Base-by-base conservation (phyloP, 345 rosid species). In the Bruguiera gymnorhiza region DNA sequence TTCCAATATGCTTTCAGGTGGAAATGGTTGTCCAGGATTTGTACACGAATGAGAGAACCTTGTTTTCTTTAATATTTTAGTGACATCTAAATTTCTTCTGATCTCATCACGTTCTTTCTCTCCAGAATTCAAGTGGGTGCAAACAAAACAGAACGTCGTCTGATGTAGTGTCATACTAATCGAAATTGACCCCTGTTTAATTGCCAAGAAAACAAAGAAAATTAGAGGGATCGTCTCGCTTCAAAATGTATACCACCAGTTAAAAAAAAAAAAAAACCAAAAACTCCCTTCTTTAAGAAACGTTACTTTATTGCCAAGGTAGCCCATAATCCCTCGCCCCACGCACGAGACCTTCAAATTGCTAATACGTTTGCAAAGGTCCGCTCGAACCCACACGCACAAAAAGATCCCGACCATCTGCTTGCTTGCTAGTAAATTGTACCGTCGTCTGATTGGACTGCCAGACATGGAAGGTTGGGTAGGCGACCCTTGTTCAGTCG, bases 281-380 rank as follows among this genome's bases (percentile, higher is more conserved):
- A 24, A 24, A 24, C 43, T 8, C 5, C 30, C 9, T 21, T 21
- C 29, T 56, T 10, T 2, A 21, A 10, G 26, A 15, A 9, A 37
- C 53, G 84, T 57, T 30, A 91, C 98, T 96, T 94, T 94, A 60
- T 94, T 94, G 61, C 98, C 98, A 31, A 94, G 97, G 75, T 86
- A 91, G 20, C 97, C 97, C 98, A 94, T 91, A 66, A 94, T 83
- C 56, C 98, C 98, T 70, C 97, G 89, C 19, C 97, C 98, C 43
- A 94, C 95, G 18, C 95, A 87, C 0, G 98, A 91, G 63, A 94
- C 97, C 84, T 87, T 89, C 70, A 91, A 71, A 59, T 81, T 87
- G 63, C 79, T 82, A 2, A 91, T 81, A 58, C 83, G 86, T 65
- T 76, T 80, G 23, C 71, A 75, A 4, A 94, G 87, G 71, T 86